Conservation (phyloP, 2,329 filamentous ascomycete genomes). For the Alternaria incomplexa region DNA sequence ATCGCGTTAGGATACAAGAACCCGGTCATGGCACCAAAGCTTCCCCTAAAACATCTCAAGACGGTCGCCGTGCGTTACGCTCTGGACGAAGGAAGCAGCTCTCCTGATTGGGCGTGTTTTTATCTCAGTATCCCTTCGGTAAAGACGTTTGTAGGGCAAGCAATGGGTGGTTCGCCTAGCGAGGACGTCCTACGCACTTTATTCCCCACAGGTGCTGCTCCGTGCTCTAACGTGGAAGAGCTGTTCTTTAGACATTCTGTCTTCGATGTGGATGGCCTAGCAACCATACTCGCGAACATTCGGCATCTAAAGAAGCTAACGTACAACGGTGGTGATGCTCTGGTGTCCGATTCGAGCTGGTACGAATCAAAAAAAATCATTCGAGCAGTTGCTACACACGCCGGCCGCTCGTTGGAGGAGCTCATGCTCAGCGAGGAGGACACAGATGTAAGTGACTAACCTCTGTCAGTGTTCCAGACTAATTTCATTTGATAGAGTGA, state of each 20-base stretch:
- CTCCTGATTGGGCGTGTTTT: slow-evolving; percentile 10
- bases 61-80: slow-evolving; percentile 14
- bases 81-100: slow-evolving; percentile 8
- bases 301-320: slow-evolving; percentile 14
- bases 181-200: background rate
- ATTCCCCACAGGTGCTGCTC: background rate
- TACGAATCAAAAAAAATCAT: slow-evolving; percentile 14
- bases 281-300: slow-evolving; percentile 7
- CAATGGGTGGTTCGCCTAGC: slow-evolving; percentile 14
- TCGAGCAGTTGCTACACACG: slow-evolving; percentile 5
- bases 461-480: background rate
- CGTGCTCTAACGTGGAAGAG: slow-evolving; percentile 17
- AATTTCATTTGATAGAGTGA: background rate
- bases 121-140: slow-evolving; percentile 21
- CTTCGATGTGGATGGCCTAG: slow-evolving; percentile 6
- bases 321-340: slow-evolving; percentile 12
- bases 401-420: slow-evolving; percentile 10
- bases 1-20: slow-evolving; percentile 14
- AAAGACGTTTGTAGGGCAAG: slow-evolving; percentile 10
- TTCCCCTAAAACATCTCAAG: slow-evolving; percentile 21
- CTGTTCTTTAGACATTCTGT: slow-evolving; percentile 10
- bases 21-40: background rate
- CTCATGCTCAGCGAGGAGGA: background rate
- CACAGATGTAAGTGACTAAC: background rate
- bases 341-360: background rate